These are phyloP conservation scores for Lachnellula arida DNA, from an alignment of 2,329 filamentous ascomycete species.

Conservation along the genomic window DNA sequence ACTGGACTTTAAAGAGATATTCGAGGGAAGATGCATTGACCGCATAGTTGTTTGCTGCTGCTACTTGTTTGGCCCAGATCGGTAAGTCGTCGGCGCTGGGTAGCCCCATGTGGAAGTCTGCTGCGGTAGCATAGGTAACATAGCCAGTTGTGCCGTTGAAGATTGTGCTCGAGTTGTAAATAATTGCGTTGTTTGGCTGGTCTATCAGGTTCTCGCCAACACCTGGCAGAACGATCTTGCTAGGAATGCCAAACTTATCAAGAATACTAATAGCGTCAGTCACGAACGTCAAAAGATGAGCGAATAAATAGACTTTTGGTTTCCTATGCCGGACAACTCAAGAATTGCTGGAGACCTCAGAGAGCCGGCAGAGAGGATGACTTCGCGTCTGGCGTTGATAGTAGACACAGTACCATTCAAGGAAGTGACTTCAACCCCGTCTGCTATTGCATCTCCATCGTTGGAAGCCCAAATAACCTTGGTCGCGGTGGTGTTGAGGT, in stretches of 20 bases:
- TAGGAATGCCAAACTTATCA: conserved; percentile 6
- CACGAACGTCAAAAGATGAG: background rate
- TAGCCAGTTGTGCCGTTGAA: conserved; percentile 13
- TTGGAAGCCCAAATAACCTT: conserved; percentile 10
- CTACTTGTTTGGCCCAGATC: conserved; percentile 4
- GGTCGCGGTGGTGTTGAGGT: conserved; percentile 15
- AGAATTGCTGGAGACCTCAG: conserved; percentile 31
- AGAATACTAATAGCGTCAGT: conserved; percentile 9
- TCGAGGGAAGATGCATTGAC: conserved; percentile 32
- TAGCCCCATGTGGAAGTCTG: conserved; percentile 16
- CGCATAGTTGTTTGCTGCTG: conserved; percentile 24
- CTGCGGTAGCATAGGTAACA: conserved; percentile 9
- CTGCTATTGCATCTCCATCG: conserved; percentile 34
- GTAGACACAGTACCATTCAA: conserved; percentile 8
- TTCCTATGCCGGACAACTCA: conserved; percentile 34
- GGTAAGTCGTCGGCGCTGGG: background rate
- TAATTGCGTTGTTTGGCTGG: conserved; percentile 17
- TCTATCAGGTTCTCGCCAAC: conserved; percentile 28
- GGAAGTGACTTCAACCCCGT: conserved; percentile 22
- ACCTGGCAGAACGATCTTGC: conserved; percentile 14
- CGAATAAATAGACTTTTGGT: conserved; percentile 7
- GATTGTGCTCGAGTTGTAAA: conserved; percentile 22
- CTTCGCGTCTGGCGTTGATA: conserved; percentile 27
- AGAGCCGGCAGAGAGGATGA: conserved; percentile 29
- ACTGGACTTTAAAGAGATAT: conserved; percentile 41